Evolutionary conservation across 352 stramenopile species (phyloP).

Genomic region (Phytopythium sindhum): DNA sequence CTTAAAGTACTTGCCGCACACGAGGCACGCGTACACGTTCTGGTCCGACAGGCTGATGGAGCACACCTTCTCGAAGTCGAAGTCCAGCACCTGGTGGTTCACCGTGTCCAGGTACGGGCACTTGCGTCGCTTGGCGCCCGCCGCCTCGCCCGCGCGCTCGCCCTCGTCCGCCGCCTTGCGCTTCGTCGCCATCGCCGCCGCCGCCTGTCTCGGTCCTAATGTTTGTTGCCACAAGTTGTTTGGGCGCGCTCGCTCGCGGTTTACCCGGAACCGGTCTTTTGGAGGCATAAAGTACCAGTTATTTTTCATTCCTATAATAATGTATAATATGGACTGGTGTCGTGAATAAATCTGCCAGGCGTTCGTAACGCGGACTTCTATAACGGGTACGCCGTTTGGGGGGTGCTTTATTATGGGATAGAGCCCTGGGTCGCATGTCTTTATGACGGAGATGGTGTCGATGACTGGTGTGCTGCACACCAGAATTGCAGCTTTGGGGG

Average conservation of each 20-base stretch:
- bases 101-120: conserved; percentile 99
- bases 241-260: neutral
- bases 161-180: conserved; percentile 33
- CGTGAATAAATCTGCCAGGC: neutral
- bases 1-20: conserved; percentile 99
- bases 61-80: conserved; percentile 99
- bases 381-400: neutral
- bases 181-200: conserved; percentile 30
- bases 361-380: neutral
- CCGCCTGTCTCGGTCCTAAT: neutral
- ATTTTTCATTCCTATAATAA: too few species aligned
- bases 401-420: neutral
- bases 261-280: neutral
- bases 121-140: conserved; percentile 70
- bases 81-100: conserved; percentile 96
- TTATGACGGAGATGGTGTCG: neutral
- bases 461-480: neutral
- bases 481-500: neutral
- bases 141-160: conserved; percentile 7
- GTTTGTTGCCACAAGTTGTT: neutral
- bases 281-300: too few species aligned
- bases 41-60: conserved; percentile 94
- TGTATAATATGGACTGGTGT: neutral
- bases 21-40: conserved; percentile 98
- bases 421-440: neutral